Evolutionary conservation across 2,329 filamentous ascomycete genomes (phyloP), one percentile per base, ranked within the genome.

Genomic region (Amesomyces nigricolor): DNA sequence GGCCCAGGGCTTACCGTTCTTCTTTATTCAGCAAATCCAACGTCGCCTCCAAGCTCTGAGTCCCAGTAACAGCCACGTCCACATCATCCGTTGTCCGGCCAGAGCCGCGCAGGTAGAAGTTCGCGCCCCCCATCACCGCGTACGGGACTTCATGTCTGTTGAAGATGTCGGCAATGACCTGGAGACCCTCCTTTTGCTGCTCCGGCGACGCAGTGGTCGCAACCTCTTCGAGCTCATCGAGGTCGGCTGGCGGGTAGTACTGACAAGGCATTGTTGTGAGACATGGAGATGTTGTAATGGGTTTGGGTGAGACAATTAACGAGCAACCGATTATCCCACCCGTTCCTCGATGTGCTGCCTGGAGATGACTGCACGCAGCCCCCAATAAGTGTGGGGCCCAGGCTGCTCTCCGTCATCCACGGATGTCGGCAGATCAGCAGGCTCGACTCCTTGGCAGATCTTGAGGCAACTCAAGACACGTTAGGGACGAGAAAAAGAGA

Each of bases 51-150:
- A 52, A n/a, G 14, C 42, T 46, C n/a, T 19, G 14, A 2, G n/a
- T 19, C 3, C 43, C 22, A 11, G 30, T 40, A 2, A 52, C 50
- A 1, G 43, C 42, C 14, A 46, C 7, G 14, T 52, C 50, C 2
- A 44, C 35, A 8, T 46, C 50, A 19, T 52, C n/a, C 10, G 50
- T 52, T 9, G 42, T 46, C 6, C 50, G 50, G 22, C 32, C 42
- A 11, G 50, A 52, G 9, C 50, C 50, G 10, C 50, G 50, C 9
- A 52, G 13, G 22, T 30, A 52, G 9, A 52, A 52, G 50, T 47
- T 53, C 37, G 47, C 35, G 13, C 51, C 44, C 4, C 51, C 51
- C 43, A 53, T 47, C 6, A 53, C 10, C 5, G 19, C 51, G 37
- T 53, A 53, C 0, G 51, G 22, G 11, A 53, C 10, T 6, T 47